Base-by-base conservation (phyloP, 331 rosid genomes). In the Phaseolus coccineus region DNA sequence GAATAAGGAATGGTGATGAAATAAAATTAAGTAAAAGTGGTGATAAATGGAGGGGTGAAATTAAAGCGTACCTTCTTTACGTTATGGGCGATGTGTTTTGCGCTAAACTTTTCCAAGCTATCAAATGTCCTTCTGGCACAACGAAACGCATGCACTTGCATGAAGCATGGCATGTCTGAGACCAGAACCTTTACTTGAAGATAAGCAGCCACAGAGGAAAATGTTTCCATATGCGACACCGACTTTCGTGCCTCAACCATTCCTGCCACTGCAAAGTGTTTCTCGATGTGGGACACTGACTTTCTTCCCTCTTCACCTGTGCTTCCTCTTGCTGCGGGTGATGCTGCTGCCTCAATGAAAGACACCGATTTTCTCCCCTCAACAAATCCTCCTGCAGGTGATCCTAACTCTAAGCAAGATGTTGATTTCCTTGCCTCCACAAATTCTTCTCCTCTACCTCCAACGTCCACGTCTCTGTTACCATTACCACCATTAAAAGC, bases 131-230 rank as follows among this genome's bases (percentile, higher is more conserved):
- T 88, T 75, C 98, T 93, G 0, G 96, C 98, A 80, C 91, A 88
- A 15, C 94, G 89, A 71, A 96, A 96, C 58, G 99, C 98, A 64
- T 91, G 93, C 81, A 90, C 86, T 86, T 96, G 99, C 99, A 96
- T 93, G 89, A 88, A 87, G 28, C 86, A 90, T 31, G 98, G 98
- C 99, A 96, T 91, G 74, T 96, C 99, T 9, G 94, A 76, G 6
- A 89, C 96, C 87, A 96, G 79, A 22, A 96, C 92, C 82, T 91
- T 96, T 30, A 91, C 97, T 72, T 96, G 91, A 79, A 93, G 93
- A 89, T 84, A 82, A 37, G 90, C 58, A 68, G 74, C 84, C 57
- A 90, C 94, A 37, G 98, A 91, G 14, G 80, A 83, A 83, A 89
- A 84, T 39, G 89, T 91, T 83, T 93, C 99, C 65, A 93, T 84